Conservation (phyloP, 768 basidiomycete genomes). For the Lactarius akahatsu region DNA sequence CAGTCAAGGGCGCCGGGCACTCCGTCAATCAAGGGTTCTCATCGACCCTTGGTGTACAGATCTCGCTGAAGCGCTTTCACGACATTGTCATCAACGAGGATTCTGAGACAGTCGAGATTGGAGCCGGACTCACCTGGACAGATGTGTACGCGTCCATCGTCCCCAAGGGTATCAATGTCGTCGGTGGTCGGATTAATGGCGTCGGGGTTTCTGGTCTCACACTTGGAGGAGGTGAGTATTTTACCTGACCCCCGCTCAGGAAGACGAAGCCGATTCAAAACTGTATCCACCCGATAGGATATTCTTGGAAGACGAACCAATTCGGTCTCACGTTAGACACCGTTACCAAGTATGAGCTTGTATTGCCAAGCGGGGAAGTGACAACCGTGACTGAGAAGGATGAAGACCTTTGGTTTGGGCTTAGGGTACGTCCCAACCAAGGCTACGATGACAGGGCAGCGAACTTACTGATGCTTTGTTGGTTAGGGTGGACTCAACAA, state of each 20-base stretch:
- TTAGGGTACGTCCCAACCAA: neutral
- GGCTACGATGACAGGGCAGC: neutral
- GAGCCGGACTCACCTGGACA: constrained; percentile 33
- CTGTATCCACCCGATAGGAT: constrained; percentile 30
- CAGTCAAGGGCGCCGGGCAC: constrained; percentile 34
- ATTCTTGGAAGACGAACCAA: constrained; percentile 38
- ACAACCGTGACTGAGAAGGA: constrained; percentile 12
- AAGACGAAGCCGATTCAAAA: neutral
- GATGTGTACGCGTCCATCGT: constrained; percentile 32
- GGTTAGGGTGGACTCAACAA: constrained; percentile 23
- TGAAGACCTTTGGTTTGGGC: constrained; percentile 25
- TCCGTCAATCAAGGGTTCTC: constrained; percentile 30
- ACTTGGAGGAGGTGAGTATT: constrained; percentile 31
- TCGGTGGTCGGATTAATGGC: constrained; percentile 31
- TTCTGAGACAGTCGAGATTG: constrained; percentile 25
- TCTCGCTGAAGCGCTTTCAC: constrained; percentile 31
- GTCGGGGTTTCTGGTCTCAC: constrained; percentile 31
- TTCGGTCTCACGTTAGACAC: constrained; percentile 40
- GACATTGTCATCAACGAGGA: constrained; percentile 19
- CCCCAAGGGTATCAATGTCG: constrained; percentile 29
- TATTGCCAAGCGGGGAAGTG: constrained; percentile 35
- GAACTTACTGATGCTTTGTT: neutral
- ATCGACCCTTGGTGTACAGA: constrained; percentile 34
- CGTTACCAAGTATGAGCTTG: constrained; percentile 33
- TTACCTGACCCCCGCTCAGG: neutral